A percentile compares a stretch with the other conserved stretches of the same genome.
These are phyloP conservation scores for Gloeopeniophorella convolvens DNA, from an alignment of 768 basidiomycete genomes.

Conservation along the genomic window DNA sequence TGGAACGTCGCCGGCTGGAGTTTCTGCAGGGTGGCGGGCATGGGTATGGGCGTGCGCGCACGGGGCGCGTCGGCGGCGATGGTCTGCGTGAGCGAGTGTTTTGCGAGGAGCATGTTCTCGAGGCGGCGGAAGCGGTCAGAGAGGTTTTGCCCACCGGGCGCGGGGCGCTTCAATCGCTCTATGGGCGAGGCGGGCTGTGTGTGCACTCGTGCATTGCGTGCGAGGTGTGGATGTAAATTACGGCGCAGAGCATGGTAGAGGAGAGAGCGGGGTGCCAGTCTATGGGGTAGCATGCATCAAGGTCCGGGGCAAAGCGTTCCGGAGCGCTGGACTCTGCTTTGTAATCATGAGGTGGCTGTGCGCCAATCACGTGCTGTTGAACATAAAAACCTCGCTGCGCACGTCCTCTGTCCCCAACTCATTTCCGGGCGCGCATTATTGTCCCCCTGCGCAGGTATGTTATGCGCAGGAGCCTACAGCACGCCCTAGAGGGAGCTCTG, in stretches of 20 bases:
- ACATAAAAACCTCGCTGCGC: no score
- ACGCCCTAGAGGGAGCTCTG: conserved; percentile 27
- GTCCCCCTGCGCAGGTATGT: conserved; percentile 31
- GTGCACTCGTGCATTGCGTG: no score
- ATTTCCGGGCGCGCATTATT: conserved; percentile 36
- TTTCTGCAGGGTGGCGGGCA: conserved; percentile 4
- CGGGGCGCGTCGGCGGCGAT: background rate
- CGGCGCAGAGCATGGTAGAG: no score
- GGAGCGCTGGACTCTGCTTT: no score
- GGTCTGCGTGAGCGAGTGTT: conserved; percentile 31
- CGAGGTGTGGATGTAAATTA: no score
- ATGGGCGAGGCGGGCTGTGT: background rate
- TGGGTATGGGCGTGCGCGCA: background rate
- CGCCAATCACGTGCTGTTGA: no score
- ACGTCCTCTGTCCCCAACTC: conserved; percentile 27
- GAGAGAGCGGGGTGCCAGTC: no score
- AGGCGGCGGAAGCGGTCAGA: conserved; percentile 49
- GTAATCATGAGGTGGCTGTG: no score
- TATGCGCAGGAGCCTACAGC: conserved; percentile 38
- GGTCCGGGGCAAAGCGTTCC: no score
- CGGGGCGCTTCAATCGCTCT: conserved; percentile 21
- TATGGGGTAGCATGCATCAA: no score
- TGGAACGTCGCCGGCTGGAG: conserved; percentile 32
- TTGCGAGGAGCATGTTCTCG: conserved; percentile 46
- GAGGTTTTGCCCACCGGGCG: conserved; percentile 53